A percentile compares a stretch with the other conserved stretches of the same genome.
These are phyloP conservation scores for Lunasporangiospora selenospora DNA, from an alignment of 192 early-diverging fungal species.

Conservation along the genomic window DNA sequence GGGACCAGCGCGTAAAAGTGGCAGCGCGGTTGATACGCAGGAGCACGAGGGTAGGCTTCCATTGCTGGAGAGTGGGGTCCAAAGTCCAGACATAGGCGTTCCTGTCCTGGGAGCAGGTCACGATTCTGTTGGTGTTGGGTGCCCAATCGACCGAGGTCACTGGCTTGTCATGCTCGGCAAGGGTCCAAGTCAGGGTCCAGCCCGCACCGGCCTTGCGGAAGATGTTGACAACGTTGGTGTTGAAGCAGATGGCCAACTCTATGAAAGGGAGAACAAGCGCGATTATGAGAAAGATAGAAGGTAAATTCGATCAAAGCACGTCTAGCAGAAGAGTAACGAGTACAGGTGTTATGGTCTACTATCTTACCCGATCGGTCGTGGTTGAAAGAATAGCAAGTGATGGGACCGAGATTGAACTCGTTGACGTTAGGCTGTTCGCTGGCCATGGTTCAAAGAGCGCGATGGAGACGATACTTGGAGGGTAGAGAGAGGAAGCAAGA, in stretches of 20 bases:
- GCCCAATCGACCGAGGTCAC: conserved; percentile 98
- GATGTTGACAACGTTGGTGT: conserved; percentile 91
- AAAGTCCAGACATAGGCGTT: conserved; percentile 98
- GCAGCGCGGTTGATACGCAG: conserved; percentile 97
- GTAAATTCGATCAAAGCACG: background rate
- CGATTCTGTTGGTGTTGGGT: conserved; percentile 91
- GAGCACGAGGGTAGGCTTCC: conserved; percentile 93
- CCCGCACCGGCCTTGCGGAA: conserved; percentile 65
- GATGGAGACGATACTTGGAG: background rate
- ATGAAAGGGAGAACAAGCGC: conserved; percentile 1
- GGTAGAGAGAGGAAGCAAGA: background rate
- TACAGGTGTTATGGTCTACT: too few relatives aligned
- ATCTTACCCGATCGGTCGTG: conserved; percentile 84
- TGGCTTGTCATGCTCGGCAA: conserved; percentile 94
- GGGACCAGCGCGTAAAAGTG: conserved; percentile 93
- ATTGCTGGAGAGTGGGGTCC: conserved; percentile 61
- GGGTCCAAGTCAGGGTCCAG: conserved; percentile 72
- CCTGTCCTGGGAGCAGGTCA: conserved; percentile 97
- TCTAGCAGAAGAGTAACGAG: background rate
- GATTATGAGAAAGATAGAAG: background rate
- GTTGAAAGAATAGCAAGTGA: conserved; percentile 96
- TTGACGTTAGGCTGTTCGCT: conserved; percentile 19
- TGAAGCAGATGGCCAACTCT: conserved; percentile 93
- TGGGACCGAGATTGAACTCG: conserved; percentile 69
- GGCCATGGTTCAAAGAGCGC: conserved; percentile 11